Base-by-base conservation (phyloP, 352 stramenopile species). In the Pythium brassicae region DNA sequence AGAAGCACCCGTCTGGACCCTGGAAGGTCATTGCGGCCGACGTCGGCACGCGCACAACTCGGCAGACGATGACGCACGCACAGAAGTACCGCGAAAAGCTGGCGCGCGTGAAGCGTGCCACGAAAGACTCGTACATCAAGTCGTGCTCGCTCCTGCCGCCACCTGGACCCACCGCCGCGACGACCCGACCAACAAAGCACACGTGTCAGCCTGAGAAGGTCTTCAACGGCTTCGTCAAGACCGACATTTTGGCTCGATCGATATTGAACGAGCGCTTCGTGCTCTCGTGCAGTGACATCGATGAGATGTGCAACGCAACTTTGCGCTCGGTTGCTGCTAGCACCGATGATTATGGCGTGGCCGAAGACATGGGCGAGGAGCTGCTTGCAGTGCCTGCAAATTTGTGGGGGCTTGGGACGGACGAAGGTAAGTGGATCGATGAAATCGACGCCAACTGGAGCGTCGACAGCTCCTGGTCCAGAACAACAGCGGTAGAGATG, bases 21-120 rank as follows among this genome's bases (percentile, higher is more conserved):
- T 71, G 64, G 64, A 65, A 65, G 40, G 42, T 46, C 4, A 71
- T 72, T 14, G 65, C 65, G 19, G 52, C 53, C 20, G 26, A 61
- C 29, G 49, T 72, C 23, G 49, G 57, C 3, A 75, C 66, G 15
- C 42, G 61, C 19, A 72, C 68, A 2, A 55, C 83, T 17, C 83
- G 87, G 22, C 92, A 98, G 58, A 95, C 96, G 42, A 65, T 65
- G 59, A 49, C 52, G 2, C 52, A 57, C 20, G 52, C 52, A 11
- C 52, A 57, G 27, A 57, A 57, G 12, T 57, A 57, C 26, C 51
- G 51, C 40, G 34, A 57, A 40, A 57, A 57, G 52, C 48, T 57
- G 39, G 27, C 42, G 2, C 52, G 52, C 6, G 8, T 37, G 15
- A 50, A 37, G 25, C 45, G 45, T n/a, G 25, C 22, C 10, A 32